phyloP scores from a whole-genome alignment of 2,329 filamentous ascomycete species.

The Thielaviopsis populi region DNA sequence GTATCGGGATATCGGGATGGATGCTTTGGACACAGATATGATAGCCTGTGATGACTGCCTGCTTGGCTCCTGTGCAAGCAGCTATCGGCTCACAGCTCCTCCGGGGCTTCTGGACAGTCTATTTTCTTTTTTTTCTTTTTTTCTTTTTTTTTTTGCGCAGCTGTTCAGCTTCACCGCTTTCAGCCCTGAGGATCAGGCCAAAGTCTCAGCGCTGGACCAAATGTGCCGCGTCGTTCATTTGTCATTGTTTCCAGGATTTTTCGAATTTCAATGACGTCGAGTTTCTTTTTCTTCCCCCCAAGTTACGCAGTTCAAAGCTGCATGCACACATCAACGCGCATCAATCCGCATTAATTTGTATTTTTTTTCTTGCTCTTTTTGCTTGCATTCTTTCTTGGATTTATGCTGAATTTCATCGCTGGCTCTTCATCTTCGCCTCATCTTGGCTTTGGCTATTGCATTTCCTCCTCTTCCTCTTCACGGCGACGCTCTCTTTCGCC shows the following conservation, averaged over 20 bases:
- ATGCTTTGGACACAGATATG: too few species aligned
- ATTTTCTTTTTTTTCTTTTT: too few species aligned
- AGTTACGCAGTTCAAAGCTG: not conserved
- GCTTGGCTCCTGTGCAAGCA: too few species aligned
- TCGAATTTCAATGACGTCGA: not conserved
- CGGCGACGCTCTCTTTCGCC: not conserved
- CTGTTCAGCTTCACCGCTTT: not conserved
- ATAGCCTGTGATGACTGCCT: too few species aligned
- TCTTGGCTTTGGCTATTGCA: too few species aligned
- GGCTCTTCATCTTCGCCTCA: not conserved
- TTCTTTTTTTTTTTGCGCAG: not conserved
- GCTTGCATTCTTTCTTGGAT: not conserved
- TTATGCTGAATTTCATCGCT: not conserved
- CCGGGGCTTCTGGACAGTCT: too few species aligned
- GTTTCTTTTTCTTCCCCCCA: not conserved
- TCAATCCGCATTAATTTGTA: not conserved
- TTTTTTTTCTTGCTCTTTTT: not conserved
- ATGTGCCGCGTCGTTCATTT: not conserved
- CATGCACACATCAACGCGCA: not conserved
- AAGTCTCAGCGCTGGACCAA: not conserved
- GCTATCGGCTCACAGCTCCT: too few species aligned
- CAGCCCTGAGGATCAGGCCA: slow-evolving; percentile 2
- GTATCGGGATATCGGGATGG: too few species aligned
- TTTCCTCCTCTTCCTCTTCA: not conserved
- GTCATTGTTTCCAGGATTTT: not conserved